A percentile compares a stretch with the other conserved stretches of the same genome.
Evolutionary conservation across 2,329 filamentous ascomycete species (phyloP).

Genomic region (Sarocladium strictum): DNA sequence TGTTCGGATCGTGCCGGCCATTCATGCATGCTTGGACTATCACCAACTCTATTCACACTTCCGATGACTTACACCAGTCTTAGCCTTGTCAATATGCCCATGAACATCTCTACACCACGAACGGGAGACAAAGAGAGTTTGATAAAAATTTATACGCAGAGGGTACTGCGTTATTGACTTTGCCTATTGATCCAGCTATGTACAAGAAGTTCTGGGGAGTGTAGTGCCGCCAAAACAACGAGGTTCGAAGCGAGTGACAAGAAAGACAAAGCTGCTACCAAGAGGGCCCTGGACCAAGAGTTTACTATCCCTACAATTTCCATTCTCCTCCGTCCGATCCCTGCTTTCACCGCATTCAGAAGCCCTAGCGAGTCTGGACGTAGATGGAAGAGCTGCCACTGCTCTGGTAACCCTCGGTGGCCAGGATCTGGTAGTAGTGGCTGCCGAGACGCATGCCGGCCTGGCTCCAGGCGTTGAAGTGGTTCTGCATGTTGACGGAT

Average conservation of each 20-base stretch:
- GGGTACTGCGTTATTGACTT: not conserved
- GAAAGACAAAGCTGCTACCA: not conserved
- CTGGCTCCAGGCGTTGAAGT: conserved; percentile 47
- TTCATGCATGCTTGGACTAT: not conserved
- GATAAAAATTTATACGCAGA: too few species aligned
- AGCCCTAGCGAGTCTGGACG: conserved; percentile 14
- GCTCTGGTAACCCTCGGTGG: conserved; percentile 47
- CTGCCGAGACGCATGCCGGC: conserved; percentile 38
- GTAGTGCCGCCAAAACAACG: not conserved
- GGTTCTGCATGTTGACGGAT: conserved; percentile 42
- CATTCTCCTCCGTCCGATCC: not conserved
- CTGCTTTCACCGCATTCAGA: not conserved
- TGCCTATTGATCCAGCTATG: not conserved
- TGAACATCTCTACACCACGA: not conserved
- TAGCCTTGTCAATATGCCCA: not conserved
- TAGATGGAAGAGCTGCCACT: conserved; percentile 39
- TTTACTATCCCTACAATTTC: not conserved
- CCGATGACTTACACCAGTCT: not conserved
- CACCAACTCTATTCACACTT: not conserved
- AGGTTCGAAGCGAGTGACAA: not conserved
- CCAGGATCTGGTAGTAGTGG: conserved; percentile 48
- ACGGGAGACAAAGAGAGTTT: not conserved
- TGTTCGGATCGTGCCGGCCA: not conserved
- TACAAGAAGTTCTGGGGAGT: not conserved
- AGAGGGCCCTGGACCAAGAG: not conserved